Evolutionary conservation across 306 rosid genomes (phyloP), one percentile per base, ranked within the genome.

Genomic region (Parietaria judaica): DNA sequence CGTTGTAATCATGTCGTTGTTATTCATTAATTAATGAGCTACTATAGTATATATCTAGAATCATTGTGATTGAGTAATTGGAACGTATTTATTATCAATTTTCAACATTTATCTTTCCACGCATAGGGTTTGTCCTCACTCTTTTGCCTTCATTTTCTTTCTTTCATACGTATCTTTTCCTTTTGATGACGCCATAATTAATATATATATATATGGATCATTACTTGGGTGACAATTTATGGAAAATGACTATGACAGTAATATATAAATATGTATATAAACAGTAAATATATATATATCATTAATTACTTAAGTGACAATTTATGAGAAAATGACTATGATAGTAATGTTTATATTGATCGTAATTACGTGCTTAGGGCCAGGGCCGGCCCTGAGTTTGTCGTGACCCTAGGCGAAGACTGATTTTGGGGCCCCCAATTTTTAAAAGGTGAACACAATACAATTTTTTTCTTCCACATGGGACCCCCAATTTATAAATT

Each of bases 101-200:
- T 41, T 41, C 9, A 5, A 41, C n/a, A 12, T 36, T 43, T 36
- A 43, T 61, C 6, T 6, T 34, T 53, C 3, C 73, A 41, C 57
- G 45, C 66, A 34, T 69, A 17, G 74, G 57, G 54, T 61, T 15
- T 50, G 45, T 69, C 74, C 41, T 44, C 63, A 16, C 55, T 43
- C 7, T 52, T 38, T 60, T 51, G 66, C 50, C 23, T 48, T 23
- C 5, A 6, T 51, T 51, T 6, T 51, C 41, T 13, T 68, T 60
- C 53, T 50, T 60, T 12, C 43, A 12, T 50, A 60, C 13, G 23
- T 8, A 35, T 10, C 23, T 53, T 3, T 15, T 53, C 7, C 11
- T 6, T 51, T 14, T 0, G 45, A 41, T 41, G 45, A 8, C 9
- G 45, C 45, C 9, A 41, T 41, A 41, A 41, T 41, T 41, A 5